Percentiles rank a stretch among this genome's conserved stretches.
These are phyloP conservation scores for Aspergillus novoparasiticus DNA, from an alignment of 2,329 filamentous ascomycete genomes.

Conservation along the genomic window DNA sequence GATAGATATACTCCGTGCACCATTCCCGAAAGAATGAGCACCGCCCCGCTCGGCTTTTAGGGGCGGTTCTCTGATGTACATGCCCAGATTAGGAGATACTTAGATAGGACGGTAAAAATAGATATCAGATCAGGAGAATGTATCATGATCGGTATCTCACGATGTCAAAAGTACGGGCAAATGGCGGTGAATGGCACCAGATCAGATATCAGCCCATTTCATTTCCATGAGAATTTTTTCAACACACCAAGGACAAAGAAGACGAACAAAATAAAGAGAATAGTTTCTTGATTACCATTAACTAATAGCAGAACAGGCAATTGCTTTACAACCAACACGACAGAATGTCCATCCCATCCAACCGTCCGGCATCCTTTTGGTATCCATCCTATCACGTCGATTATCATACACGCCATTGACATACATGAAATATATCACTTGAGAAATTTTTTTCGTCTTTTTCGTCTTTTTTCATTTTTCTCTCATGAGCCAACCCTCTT, in stretches of 20 bases:
- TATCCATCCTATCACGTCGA: conserved; percentile 8
- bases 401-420: conserved; percentile 13
- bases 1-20: neutral
- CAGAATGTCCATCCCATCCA: conserved; percentile 6
- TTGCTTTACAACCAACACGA: conserved; percentile 4
- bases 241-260: neutral
- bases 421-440: conserved; percentile 9
- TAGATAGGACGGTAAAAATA: neutral
- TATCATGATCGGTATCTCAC: conserved; percentile 16
- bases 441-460: conserved; percentile 1
- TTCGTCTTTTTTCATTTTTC: neutral
- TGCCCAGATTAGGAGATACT: neutral
- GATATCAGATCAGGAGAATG: conserved; percentile 10
- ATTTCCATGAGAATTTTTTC: neutral
- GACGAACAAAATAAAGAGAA: neutral
- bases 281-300: conserved; percentile 1
- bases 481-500: conserved; percentile 2
- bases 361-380: conserved; percentile 3
- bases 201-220: neutral
- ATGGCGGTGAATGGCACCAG: conserved; percentile 5
- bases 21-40: neutral
- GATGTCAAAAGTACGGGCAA: conserved; percentile 26
- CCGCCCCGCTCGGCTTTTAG: neutral
- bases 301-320: conserved; percentile 3
- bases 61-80: neutral